Conservation (phyloP, 306 rosid species). For the Quercus alba region DNA sequence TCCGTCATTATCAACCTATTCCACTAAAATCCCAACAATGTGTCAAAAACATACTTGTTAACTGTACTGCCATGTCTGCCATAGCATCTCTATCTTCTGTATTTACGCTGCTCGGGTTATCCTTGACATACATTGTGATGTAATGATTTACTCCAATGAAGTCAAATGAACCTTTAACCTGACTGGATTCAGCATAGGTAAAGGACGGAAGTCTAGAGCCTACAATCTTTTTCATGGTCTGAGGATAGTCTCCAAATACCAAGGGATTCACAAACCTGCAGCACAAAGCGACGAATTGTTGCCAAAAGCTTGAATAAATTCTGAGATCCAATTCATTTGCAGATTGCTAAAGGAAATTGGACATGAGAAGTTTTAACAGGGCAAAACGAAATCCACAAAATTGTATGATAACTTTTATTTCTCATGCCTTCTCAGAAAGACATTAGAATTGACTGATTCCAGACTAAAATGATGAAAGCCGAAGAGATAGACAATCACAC, state of each 20-base stretch:
- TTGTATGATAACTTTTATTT: background rate
- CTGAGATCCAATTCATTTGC: background rate
- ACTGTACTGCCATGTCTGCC: conserved; percentile 7
- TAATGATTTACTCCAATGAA: conserved; percentile 56
- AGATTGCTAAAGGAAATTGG: background rate
- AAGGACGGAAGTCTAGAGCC: conserved; percentile 65
- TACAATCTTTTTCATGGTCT: conserved; percentile 38
- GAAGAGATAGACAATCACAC: background rate
- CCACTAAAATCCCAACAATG: background rate
- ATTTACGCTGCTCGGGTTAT: conserved; percentile 14
- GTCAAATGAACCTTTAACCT: conserved; percentile 51
- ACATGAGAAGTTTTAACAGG: background rate
- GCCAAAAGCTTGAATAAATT: background rate
- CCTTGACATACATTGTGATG: conserved; percentile 8
- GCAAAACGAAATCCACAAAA: background rate
- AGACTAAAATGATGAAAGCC: background rate
- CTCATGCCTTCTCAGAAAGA: background rate
- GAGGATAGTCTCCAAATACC: conserved; percentile 61
- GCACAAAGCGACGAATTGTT: background rate
- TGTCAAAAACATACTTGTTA: conserved; percentile 12
- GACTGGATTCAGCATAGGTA: conserved; percentile 39
- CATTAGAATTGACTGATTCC: background rate
- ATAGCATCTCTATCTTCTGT: conserved; percentile 2
- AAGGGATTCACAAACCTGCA: conserved; percentile 63
- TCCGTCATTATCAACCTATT: too few species aligned